Conservation (phyloP, 257 asterid species). For the Salvia splendens region DNA sequence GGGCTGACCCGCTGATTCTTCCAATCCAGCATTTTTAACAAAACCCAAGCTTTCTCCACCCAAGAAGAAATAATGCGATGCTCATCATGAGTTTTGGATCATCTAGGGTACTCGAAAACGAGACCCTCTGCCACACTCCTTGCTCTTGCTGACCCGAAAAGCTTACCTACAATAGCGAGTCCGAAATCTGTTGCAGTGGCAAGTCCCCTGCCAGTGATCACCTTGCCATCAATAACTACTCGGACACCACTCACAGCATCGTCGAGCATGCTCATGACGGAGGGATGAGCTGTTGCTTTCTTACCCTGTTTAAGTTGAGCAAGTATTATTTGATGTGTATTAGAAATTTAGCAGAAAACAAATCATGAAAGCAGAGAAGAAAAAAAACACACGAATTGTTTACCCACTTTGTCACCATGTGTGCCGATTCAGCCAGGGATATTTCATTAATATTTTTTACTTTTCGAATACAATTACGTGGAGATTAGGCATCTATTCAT, state of each 20-base stretch:
- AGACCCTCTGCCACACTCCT: conserved; percentile 97
- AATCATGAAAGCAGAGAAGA: too few species aligned
- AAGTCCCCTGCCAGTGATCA: conserved; percentile 79
- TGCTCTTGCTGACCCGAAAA: conserved; percentile 81
- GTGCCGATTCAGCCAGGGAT: too few species aligned
- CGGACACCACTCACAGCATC: conserved; percentile 46
- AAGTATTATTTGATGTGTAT: neutral
- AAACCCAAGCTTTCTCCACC: neutral
- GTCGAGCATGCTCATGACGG: conserved; percentile 41
- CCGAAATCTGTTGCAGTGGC: conserved; percentile 63
- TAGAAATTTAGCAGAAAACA: too few species aligned
- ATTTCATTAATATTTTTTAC: too few species aligned
- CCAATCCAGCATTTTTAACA: neutral
- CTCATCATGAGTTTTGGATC: neutral
- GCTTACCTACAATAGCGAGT: conserved; percentile 73
- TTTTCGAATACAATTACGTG: too few species aligned
- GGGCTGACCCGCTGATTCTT: neutral
- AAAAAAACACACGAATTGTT: too few species aligned
- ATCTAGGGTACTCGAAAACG: conserved; percentile 62
- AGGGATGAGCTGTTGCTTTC: conserved; percentile 62
- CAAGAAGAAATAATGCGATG: conserved; percentile 11
- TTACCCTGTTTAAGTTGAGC: conserved; percentile 55
- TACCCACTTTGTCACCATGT: too few species aligned
- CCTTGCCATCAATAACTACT: conserved; percentile 75
- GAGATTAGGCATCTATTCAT: too few species aligned